phyloP scores from a whole-genome alignment of 2,329 filamentous ascomycete species.

The Exophiala alcalophila region DNA sequence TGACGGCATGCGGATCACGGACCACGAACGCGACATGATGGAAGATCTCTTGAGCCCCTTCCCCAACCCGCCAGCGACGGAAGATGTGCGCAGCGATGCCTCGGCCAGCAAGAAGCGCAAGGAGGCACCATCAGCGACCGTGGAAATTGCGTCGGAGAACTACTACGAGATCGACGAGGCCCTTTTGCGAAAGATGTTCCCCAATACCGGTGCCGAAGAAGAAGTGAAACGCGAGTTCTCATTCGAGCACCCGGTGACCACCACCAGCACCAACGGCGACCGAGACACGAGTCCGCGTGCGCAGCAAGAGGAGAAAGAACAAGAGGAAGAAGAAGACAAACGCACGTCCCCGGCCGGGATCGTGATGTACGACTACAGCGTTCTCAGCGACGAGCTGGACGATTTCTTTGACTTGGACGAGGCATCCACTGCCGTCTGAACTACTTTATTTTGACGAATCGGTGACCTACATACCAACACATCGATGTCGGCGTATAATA shows the following conservation, averaged over 20 bases:
- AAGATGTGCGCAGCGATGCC: not conserved
- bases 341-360: conserved; percentile 9
- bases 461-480: no score
- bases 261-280: not conserved
- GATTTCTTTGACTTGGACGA: conserved; percentile 25
- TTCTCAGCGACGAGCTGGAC: conserved; percentile 20
- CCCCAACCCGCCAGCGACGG: not conserved
- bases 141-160: conserved; percentile 6
- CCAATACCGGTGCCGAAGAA: not conserved
- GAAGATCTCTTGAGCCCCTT: conserved; percentile 17
- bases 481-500: no score
- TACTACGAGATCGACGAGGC: conserved; percentile 4
- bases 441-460: no score
- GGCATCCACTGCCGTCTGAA: conserved; percentile 12
- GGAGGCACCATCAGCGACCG: not conserved
- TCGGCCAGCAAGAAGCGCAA: conserved; percentile 1
- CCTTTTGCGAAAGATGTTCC: conserved; percentile 10
- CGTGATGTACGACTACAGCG: conserved; percentile 17
- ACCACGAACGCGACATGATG: conserved; percentile 25
- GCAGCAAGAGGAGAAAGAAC: conserved; percentile 4
- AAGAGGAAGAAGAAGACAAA: conserved; percentile 3
- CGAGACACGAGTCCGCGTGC: not conserved
- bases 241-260: not conserved
- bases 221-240: not conserved
- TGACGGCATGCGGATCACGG: conserved; percentile 21